These are phyloP conservation scores for Cordyceps cicadae DNA, from an alignment of 2,329 filamentous ascomycete species.

Conservation along the genomic window DNA sequence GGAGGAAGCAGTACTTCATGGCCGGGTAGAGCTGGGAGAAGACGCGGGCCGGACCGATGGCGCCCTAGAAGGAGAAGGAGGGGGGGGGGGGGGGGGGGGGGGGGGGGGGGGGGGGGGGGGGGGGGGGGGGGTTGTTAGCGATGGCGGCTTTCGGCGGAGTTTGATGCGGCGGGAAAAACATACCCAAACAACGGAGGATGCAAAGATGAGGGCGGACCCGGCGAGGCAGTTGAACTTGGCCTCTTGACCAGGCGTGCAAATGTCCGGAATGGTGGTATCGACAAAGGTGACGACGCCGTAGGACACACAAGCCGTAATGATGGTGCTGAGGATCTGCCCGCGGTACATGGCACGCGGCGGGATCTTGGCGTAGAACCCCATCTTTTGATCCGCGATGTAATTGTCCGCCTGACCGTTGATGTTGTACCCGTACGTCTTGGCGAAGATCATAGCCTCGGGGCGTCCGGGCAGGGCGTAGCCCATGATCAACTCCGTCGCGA, in stretches of 20 bases:
- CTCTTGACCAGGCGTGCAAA: slow-evolving; percentile 23
- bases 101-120: no score
- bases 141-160: no score
- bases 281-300: slow-evolving; percentile 32
- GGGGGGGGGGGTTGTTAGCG: no score
- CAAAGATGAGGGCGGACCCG: slow-evolving; percentile 25
- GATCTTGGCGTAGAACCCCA: slow-evolving; percentile 25
- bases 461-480: slow-evolving; percentile 25
- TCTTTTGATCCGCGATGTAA: slow-evolving; percentile 28
- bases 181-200: slow-evolving; percentile 23
- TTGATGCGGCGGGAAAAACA: not conserved
- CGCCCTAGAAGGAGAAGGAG: slow-evolving; percentile 11
- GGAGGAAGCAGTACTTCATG: slow-evolving; percentile 14
- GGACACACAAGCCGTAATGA: slow-evolving; percentile 31
- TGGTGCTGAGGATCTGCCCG: slow-evolving; percentile 33
- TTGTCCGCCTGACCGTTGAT: slow-evolving; percentile 35
- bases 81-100: no score
- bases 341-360: slow-evolving; percentile 25
- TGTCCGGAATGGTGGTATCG: slow-evolving; percentile 22
- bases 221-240: slow-evolving; percentile 24
- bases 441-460: slow-evolving; percentile 42
- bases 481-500: slow-evolving; percentile 35
- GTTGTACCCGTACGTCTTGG: slow-evolving; percentile 42
- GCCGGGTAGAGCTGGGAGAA: slow-evolving; percentile 22
- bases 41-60: slow-evolving; percentile 24